Conservation (phyloP, 1,284 basidiomycete genomes). For the Mycosarcoma maydis region DNA sequence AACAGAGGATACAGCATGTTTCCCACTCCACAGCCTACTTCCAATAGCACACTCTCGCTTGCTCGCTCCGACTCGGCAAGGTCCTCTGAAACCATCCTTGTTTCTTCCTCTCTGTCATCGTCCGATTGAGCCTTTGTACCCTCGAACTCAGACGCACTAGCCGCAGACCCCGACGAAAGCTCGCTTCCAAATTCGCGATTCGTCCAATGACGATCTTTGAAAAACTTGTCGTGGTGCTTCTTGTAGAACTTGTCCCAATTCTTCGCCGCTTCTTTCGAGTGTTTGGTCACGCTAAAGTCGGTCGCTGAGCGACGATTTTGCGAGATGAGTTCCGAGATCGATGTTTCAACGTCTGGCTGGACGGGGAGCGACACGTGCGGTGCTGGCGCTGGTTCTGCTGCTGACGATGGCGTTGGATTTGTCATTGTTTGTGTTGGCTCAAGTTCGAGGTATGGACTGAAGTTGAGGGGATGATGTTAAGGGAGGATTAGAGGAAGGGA, state of each 20-base stretch:
- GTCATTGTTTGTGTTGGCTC: neutral
- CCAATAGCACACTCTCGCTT: constrained; percentile 50
- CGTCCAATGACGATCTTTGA: constrained; percentile 68
- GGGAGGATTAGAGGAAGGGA: neutral
- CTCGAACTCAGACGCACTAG: neutral
- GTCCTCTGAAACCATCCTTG: constrained; percentile 4
- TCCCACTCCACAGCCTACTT: constrained; percentile 66
- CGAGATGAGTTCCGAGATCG: constrained; percentile 27
- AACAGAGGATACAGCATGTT: constrained; percentile 64
- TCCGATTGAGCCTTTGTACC: constrained; percentile 5
- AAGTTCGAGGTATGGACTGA: neutral
- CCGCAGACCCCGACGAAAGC: too few species aligned
- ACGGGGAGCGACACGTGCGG: constrained; percentile 18
- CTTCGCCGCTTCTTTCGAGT: constrained; percentile 52
- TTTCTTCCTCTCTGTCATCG: constrained; percentile 36
- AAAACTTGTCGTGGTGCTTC: constrained; percentile 63
- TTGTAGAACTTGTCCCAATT: constrained; percentile 68
- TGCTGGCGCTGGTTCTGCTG: constrained; percentile 1
- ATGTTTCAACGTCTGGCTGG: constrained; percentile 20
- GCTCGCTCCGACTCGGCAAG: neutral
- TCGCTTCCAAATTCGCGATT: constrained; percentile 57
- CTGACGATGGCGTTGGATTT: neutral
- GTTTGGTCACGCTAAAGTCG: constrained; percentile 55
- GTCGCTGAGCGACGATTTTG: constrained; percentile 53
- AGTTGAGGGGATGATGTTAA: neutral